These are phyloP conservation scores for Leishmania mexicana DNA, from an alignment of 208 protist genomes.

Conservation along the genomic window DNA sequence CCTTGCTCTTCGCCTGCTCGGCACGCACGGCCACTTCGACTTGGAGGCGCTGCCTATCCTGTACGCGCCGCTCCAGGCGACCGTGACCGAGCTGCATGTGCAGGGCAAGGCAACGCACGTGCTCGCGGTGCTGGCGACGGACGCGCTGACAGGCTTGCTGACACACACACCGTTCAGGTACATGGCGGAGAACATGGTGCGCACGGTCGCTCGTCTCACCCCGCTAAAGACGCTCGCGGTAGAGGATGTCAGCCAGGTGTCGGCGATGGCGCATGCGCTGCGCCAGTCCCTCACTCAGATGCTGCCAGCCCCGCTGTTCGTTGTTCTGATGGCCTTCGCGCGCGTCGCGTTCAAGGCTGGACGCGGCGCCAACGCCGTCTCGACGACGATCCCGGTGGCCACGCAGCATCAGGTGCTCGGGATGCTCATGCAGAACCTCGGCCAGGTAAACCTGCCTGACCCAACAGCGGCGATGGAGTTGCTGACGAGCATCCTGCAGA, in stretches of 20 bases:
- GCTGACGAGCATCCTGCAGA: conserved; percentile 68
- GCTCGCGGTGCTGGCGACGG: conserved; percentile 52
- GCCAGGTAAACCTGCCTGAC: conserved; percentile 57
- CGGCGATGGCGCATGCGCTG: conserved; percentile 60
- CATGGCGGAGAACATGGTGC: conserved; percentile 61
- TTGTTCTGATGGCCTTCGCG: conserved; percentile 71
- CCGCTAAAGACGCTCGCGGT: conserved; percentile 47
- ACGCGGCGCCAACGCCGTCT: conserved; percentile 65
- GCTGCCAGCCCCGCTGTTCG: conserved; percentile 82
- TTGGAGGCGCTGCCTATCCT: conserved; percentile 54
- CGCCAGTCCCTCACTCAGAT: conserved; percentile 75
- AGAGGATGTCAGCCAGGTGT: conserved; percentile 68
- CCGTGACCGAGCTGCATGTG: conserved; percentile 16
- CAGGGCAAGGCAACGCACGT: conserved; percentile 40
- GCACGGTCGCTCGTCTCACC: conserved; percentile 57
- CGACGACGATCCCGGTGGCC: conserved; percentile 84
- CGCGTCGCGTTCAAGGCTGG: conserved; percentile 86
- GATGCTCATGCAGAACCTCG: conserved; percentile 83
- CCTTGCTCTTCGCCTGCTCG: conserved; percentile 71
- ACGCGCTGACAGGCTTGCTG: conserved; percentile 70
- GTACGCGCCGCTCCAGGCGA: conserved; percentile 63
- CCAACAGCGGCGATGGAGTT: conserved; percentile 76
- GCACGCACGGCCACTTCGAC: conserved; percentile 63
- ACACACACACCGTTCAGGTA: conserved; percentile 56
- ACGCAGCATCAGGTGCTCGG: conserved; percentile 90